Percentiles rank a stretch among this genome's conserved stretches.
These are phyloP conservation scores for Cyberlindnera sargentensis DNA, from an alignment of 805 yeast genomes.

Conservation along the genomic window DNA sequence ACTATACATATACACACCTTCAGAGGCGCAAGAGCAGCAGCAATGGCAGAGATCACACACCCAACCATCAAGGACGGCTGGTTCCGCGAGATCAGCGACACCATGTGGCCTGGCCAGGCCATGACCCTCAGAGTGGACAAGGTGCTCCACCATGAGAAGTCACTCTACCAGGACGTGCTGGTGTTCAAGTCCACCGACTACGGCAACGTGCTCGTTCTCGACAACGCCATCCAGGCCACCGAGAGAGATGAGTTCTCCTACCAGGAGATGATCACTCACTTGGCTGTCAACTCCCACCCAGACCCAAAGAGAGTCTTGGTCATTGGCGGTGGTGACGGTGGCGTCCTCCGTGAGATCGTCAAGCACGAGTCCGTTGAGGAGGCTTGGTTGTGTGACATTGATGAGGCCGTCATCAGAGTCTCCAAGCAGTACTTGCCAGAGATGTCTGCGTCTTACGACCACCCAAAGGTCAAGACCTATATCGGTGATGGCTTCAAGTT, in stretches of 20 bases:
- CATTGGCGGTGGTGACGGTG: conserved; percentile 99
- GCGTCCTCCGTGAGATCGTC: conserved; percentile 90
- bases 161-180: conserved; percentile 88
- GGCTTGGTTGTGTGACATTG: conserved; percentile 91
- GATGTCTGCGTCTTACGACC: conserved; percentile 75
- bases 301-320: conserved; percentile 91
- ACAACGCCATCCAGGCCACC: conserved; percentile 91
- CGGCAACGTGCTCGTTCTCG: conserved; percentile 93
- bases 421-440: conserved; percentile 84
- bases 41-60: conserved; percentile 33
- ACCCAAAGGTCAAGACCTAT: conserved; percentile 85
- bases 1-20: neutral
- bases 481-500: conserved; percentile 98
- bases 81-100: conserved; percentile 92
- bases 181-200: conserved; percentile 90
- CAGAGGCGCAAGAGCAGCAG: no score
- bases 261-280: conserved; percentile 97
- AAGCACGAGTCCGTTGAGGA: conserved; percentile 83
- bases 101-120: conserved; percentile 99
- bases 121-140: conserved; percentile 85
- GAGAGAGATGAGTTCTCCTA: conserved; percentile 97
- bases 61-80: conserved; percentile 69
- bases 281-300: conserved; percentile 89
- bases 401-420: conserved; percentile 83
- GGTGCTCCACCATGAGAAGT: conserved; percentile 75